A percentile compares a stretch with the other conserved stretches of the same genome.
Evolutionary conservation across 2,329 filamentous ascomycete genomes (phyloP).

Genomic region (Diaporthe eres): DNA sequence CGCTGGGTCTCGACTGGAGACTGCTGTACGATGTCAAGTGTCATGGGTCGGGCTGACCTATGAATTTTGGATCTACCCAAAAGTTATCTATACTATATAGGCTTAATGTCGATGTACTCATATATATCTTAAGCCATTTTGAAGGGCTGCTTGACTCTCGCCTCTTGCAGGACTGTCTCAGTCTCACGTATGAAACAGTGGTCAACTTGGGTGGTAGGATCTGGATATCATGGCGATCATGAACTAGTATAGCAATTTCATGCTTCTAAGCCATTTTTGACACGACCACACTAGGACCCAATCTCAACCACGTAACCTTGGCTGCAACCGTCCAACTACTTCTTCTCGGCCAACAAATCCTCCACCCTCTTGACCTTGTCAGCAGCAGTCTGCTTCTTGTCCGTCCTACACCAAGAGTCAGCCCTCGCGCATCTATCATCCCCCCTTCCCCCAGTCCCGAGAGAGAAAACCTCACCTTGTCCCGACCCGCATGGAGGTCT

Average conservation of each 20-base stretch:
- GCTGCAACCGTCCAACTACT: not conserved
- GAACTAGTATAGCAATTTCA: not conserved
- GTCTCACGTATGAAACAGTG: not conserved
- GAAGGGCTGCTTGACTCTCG: not conserved
- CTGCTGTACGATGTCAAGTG: not conserved
- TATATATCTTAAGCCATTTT: not conserved
- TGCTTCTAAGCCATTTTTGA: not conserved
- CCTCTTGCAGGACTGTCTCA: not conserved
- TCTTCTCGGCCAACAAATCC: slow-evolving; percentile 59
- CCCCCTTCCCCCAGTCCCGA: too few species aligned
- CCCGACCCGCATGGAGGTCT: slow-evolving; percentile 89
- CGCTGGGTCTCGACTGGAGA: too few species aligned
- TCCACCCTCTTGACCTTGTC: slow-evolving; percentile 81
- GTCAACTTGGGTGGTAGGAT: too few species aligned
- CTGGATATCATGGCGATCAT: too few species aligned
- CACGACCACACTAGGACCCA: not conserved
- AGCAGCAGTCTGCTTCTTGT: slow-evolving; percentile 85
- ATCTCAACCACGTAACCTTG: not conserved
- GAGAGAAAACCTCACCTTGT: slow-evolving; percentile 70
- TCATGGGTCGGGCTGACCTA: not conserved
- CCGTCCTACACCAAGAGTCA: slow-evolving; percentile 68
- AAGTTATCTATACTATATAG: slow-evolving; percentile 18
- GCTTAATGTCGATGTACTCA: not conserved
- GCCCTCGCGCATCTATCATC: not conserved
- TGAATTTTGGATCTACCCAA: not conserved